Conservation (phyloP, 768 basidiomycete genomes). For the Amanita pseudoporphyria region DNA sequence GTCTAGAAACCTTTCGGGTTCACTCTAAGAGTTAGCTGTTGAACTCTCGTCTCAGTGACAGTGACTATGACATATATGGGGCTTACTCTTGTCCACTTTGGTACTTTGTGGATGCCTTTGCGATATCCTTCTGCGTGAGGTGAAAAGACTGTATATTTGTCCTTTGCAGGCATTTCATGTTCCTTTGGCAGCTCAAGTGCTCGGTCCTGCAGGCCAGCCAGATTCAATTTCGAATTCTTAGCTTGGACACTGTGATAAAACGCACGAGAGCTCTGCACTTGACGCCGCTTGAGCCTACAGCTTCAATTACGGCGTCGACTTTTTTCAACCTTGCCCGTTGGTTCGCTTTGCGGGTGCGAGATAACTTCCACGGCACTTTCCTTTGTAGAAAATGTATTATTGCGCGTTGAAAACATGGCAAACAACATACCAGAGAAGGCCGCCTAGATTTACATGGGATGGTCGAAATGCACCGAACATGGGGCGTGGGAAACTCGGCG, state of each 20-base stretch:
- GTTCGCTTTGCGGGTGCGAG: slow-evolving; percentile 86
- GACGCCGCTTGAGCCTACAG: slow-evolving; percentile 76
- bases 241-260: slow-evolving; percentile 5
- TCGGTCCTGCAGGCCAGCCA: slow-evolving; percentile 34
- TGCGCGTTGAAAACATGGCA: not conserved
- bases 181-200: slow-evolving; percentile 87
- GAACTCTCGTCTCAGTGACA: not conserved
- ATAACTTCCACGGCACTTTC: slow-evolving; percentile 94
- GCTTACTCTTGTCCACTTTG: slow-evolving; percentile 91
- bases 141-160: slow-evolving; percentile 93
- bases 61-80: not conserved
- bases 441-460: slow-evolving; percentile 54
- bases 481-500: slow-evolving; percentile 16
- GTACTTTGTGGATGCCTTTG: slow-evolving; percentile 94
- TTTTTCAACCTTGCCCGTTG: slow-evolving; percentile 81
- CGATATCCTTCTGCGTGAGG: slow-evolving; percentile 65
- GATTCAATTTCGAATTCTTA: not conserved
- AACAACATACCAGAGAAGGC: slow-evolving; percentile 71
- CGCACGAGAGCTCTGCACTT: slow-evolving; percentile 68
- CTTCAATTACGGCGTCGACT: slow-evolving; percentile 89
- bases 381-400: slow-evolving; percentile 32
- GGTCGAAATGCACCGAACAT: slow-evolving; percentile 89
- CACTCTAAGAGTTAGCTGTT: slow-evolving; percentile 71
- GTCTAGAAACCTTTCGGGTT: slow-evolving; percentile 89
- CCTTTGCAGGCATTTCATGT: slow-evolving; percentile 81